Conservation (phyloP, 768 basidiomycete species). For the Polyporus arcularius region DNA sequence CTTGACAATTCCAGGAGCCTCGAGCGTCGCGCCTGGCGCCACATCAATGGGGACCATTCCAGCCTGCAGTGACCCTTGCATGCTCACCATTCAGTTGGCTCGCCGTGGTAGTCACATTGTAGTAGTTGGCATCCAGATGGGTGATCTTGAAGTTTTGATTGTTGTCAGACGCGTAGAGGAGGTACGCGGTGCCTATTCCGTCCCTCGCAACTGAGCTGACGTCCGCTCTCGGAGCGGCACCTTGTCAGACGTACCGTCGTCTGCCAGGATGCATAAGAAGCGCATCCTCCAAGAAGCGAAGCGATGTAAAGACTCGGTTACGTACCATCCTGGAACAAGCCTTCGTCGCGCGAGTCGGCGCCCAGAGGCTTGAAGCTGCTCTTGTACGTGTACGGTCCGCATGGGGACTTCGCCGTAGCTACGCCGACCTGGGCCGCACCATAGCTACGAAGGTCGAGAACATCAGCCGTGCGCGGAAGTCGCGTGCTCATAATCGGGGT, state of each 20-base stretch:
- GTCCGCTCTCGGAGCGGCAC: neutral
- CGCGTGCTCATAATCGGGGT: too few species aligned
- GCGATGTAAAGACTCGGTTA: neutral
- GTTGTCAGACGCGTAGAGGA: constrained; percentile 67
- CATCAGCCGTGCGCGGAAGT: neutral
- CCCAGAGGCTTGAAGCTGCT: constrained; percentile 57
- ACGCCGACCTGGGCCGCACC: constrained; percentile 66
- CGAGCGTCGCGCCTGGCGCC: constrained; percentile 51
- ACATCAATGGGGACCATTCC: neutral
- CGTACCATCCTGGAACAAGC: constrained; percentile 57
- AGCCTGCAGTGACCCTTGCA: neutral
- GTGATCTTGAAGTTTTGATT: constrained; percentile 73
- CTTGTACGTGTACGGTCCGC: constrained; percentile 60
- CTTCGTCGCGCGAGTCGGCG: constrained; percentile 61
- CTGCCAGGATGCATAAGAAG: neutral
- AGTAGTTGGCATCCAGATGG: constrained; percentile 55
- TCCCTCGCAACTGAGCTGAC: constrained; percentile 11
- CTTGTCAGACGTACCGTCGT: constrained; percentile 1
- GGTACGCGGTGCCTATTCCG: constrained; percentile 45
- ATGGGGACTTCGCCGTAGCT: constrained; percentile 57
- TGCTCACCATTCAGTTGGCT: constrained; percentile 45
- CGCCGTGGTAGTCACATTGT: constrained; percentile 51
- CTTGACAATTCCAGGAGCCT: constrained; percentile 64
- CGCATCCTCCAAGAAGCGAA: neutral
- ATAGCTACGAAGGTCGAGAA: constrained; percentile 42